Evolutionary conservation across 768 basidiomycete species (phyloP).

Genomic region (Amanita jacksonii): DNA sequence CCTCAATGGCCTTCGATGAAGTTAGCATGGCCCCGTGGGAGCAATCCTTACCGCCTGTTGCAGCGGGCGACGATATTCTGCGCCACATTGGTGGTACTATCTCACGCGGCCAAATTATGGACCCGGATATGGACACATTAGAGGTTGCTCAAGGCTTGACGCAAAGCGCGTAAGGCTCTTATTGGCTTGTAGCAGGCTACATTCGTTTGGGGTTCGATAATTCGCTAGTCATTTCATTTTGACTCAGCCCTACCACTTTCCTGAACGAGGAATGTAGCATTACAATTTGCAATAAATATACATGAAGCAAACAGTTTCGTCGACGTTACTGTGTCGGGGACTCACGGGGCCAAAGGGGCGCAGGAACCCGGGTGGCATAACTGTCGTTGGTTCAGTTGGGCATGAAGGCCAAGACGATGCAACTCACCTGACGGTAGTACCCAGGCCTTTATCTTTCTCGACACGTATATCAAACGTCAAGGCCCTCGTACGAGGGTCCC

Average conservation of each 20-base stretch:
- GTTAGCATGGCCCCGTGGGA: not conserved
- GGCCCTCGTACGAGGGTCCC: constrained; percentile 48
- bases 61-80: not conserved
- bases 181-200: too few species aligned
- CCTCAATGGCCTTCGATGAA: constrained; percentile 28
- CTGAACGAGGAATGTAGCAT: too few species aligned
- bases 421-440: constrained; percentile 70
- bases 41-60: not conserved
- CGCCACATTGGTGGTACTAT: not conserved
- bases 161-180: not conserved
- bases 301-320: too few species aligned
- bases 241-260: too few species aligned
- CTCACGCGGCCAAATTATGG: not conserved
- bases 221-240: too few species aligned
- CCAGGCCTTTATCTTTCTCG: constrained; percentile 75
- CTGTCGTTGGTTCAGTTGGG: constrained; percentile 5
- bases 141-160: not conserved
- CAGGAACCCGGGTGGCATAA: constrained; percentile 16
- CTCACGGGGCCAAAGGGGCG: constrained; percentile 16
- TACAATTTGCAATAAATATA: too few species aligned
- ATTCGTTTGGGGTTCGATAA: too few species aligned
- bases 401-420: not conserved
- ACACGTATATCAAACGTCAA: constrained; percentile 78
- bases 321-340: not conserved
- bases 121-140: not conserved